Conservation (phyloP, 2,329 filamentous ascomycete genomes). For the Calcarisporium arbuscula region DNA sequence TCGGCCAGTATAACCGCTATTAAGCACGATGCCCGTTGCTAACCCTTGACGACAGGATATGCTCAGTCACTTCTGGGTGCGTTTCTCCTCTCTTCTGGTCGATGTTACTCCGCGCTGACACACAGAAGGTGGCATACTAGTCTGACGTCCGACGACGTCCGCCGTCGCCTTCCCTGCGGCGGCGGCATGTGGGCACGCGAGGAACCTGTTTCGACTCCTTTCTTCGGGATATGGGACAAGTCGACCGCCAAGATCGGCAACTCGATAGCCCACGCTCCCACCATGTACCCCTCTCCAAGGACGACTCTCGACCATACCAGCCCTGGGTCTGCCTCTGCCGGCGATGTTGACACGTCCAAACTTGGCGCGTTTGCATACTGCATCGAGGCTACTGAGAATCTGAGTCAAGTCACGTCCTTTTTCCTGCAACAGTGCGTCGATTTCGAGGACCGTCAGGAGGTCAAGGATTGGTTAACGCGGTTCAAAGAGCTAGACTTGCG, state of each 20-base stretch:
- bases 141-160: constrained; percentile 24
- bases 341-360: constrained; percentile 24
- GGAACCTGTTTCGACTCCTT: constrained; percentile 32
- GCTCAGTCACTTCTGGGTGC: constrained; percentile 17
- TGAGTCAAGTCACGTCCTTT: constrained; percentile 37
- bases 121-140: constrained; percentile 26
- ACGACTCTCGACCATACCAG: constrained; percentile 14
- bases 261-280: constrained; percentile 30
- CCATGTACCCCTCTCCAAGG: constrained; percentile 15
- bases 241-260: constrained; percentile 31
- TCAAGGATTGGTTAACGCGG: constrained; percentile 37
- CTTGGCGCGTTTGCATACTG: constrained; percentile 40
- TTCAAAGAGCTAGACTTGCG: constrained; percentile 39
- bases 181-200: constrained; percentile 33
- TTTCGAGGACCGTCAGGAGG: constrained; percentile 29
- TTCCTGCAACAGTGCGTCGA: constrained; percentile 39
- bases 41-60: constrained; percentile 11
- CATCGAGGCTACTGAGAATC: constrained; percentile 39
- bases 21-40: neutral
- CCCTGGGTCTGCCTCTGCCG: neutral
- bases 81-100: neutral
- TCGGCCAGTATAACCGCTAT: neutral
- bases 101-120: neutral
- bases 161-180: constrained; percentile 26
- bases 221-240: constrained; percentile 38